These are phyloP conservation scores for Torulaspora maleeae DNA, from an alignment of 805 yeast genomes.

Conservation along the genomic window DNA sequence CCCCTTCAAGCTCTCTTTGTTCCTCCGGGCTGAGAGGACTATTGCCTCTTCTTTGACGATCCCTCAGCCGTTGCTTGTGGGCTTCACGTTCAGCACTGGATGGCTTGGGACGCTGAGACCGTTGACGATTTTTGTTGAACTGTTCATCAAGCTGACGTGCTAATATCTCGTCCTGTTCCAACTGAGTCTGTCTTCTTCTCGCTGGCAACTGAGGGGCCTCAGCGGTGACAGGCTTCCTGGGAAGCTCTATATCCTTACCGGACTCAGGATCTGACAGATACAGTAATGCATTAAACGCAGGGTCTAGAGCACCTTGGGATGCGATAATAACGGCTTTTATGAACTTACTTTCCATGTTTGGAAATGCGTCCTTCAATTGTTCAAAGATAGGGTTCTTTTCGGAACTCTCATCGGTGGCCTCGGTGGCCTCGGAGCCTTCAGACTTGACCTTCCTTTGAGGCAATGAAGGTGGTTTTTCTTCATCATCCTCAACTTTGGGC, in stretches of 20 bases:
- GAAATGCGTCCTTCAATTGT: conserved; percentile 82
- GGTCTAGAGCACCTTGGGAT: conserved; percentile 70
- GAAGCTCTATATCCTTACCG: conserved; percentile 47
- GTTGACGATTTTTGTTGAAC: conserved; percentile 35
- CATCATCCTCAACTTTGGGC: conserved; percentile 9
- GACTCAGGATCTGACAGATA: conserved; percentile 69
- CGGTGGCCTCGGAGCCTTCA: conserved; percentile 1
- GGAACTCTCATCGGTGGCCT: conserved; percentile 10
- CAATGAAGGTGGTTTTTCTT: conserved; percentile 23
- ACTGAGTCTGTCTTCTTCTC: conserved; percentile 39
- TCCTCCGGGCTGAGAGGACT: conserved; percentile 15
- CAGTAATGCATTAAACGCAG: conserved; percentile 83
- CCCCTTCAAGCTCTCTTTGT: conserved; percentile 24
- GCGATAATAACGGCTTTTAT: conserved; percentile 82
- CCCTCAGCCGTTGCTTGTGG: conserved; percentile 28
- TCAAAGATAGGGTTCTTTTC: conserved; percentile 32
- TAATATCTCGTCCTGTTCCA: conserved; percentile 70
- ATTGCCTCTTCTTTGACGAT: conserved; percentile 24
- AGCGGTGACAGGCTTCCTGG: conserved; percentile 33
- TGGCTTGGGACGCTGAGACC: conserved; percentile 11
- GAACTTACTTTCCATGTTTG: conserved; percentile 63
- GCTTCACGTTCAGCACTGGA: conserved; percentile 20
- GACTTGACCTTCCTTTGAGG: conserved; percentile 23
- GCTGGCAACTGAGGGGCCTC: conserved; percentile 27
- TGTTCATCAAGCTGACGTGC: conserved; percentile 78